Evolutionary conservation across 176 grass and related monocot genomes (phyloP).

Genomic region (Musa schizocarpa): DNA sequence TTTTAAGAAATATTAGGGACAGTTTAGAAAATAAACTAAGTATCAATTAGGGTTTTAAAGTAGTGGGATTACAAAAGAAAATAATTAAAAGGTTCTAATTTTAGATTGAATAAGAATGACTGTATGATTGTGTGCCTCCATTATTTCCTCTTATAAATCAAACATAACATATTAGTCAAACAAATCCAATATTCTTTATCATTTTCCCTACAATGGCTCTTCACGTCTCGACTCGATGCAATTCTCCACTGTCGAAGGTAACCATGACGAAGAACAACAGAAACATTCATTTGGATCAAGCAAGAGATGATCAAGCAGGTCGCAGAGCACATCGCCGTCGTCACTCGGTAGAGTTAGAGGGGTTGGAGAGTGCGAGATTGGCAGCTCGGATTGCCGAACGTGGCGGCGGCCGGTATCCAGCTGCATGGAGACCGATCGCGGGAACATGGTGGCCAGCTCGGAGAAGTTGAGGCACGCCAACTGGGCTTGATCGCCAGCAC

Average conservation of each 20-base stretch:
- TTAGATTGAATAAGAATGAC: no score
- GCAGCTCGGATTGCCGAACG: background rate
- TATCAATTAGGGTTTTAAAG: no score
- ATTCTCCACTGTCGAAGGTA: background rate
- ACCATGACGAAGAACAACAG: slow-evolving; percentile 21
- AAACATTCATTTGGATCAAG: slow-evolving; percentile 4
- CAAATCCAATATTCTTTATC: no score
- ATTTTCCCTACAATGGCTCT: background rate
- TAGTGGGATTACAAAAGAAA: no score
- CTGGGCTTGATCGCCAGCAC: slow-evolving; percentile 67
- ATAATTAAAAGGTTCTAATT: no score
- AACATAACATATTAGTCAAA: no score
- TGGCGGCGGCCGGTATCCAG: slow-evolving; percentile 48
- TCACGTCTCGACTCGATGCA: background rate
- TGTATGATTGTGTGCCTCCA: no score
- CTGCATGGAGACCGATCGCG: slow-evolving; percentile 40
- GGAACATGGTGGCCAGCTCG: slow-evolving; percentile 47
- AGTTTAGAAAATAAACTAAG: no score
- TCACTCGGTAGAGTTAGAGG: background rate
- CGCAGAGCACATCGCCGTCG: slow-evolving; percentile 32
- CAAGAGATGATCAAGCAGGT: slow-evolving; percentile 31
- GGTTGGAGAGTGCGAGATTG: background rate
- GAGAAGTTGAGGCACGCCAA: slow-evolving; percentile 79
- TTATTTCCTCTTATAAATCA: no score
- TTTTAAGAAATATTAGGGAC: no score